Conservation (phyloP, 2,329 filamentous ascomycete species). For the Beauveria varroae region DNA sequence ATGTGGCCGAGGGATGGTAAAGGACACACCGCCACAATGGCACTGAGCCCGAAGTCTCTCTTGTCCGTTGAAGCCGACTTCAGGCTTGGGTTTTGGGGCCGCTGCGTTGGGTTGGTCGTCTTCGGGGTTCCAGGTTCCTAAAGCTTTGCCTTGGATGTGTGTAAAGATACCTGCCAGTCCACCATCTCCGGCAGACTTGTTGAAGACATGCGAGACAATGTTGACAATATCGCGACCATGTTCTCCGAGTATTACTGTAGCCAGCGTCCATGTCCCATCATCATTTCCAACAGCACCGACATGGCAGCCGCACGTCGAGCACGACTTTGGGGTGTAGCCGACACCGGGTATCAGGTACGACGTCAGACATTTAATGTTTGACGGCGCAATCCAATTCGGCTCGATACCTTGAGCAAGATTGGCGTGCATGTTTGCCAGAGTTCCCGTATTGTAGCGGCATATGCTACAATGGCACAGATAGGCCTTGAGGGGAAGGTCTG, state of each 20-base stretch:
- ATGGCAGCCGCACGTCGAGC: constrained; percentile 38
- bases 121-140: constrained; percentile 30
- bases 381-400: constrained; percentile 34
- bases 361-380: constrained; percentile 28
- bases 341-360: constrained; percentile 26
- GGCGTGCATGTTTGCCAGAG: constrained; percentile 35
- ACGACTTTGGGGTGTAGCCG: constrained; percentile 33
- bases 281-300: constrained; percentile 29
- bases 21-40: constrained; percentile 39
- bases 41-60: constrained; percentile 37
- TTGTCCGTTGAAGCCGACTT: constrained; percentile 27
- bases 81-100: constrained; percentile 20
- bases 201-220: constrained; percentile 29
- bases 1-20: constrained; percentile 34
- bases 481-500: constrained; percentile 31
- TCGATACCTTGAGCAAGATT: constrained; percentile 25
- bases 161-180: constrained; percentile 31
- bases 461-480: constrained; percentile 40
- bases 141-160: constrained; percentile 20
- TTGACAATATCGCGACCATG: constrained; percentile 27
- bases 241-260: constrained; percentile 33
- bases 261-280: constrained; percentile 29
- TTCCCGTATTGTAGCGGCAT: constrained; percentile 36
- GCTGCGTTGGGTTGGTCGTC: constrained; percentile 20
- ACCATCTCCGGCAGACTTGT: constrained; percentile 27